phyloP scores from a whole-genome alignment of 768 basidiomycete genomes.

The Mycena floridula region DNA sequence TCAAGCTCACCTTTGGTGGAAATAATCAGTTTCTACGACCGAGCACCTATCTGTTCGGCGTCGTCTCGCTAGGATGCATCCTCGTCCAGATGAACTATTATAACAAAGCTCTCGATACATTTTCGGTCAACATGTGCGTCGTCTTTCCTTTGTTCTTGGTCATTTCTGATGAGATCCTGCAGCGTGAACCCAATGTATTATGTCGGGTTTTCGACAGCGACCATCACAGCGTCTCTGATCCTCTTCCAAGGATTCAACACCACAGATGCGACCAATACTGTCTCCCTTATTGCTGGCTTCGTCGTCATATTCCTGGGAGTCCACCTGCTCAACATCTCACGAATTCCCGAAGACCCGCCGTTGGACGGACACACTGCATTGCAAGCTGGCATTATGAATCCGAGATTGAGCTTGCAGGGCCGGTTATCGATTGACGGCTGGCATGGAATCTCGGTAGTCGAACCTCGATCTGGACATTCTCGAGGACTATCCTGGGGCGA shows the following conservation, averaged over 20 bases:
- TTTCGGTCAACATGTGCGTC: constrained; percentile 94
- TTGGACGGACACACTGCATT: constrained; percentile 36
- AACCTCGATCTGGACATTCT: constrained; percentile 24
- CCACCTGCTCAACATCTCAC: constrained; percentile 85
- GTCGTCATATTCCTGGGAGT: constrained; percentile 93
- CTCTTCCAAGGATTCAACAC: constrained; percentile 98
- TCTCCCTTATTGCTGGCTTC: constrained; percentile 88
- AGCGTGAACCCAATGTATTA: constrained; percentile 99
- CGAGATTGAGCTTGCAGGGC: constrained; percentile 75
- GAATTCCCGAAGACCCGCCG: constrained; percentile 38
- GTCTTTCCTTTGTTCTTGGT: neutral
- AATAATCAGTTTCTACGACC: constrained; percentile 94
- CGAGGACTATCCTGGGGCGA: no score
- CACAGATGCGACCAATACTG: constrained; percentile 68
- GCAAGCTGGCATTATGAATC: constrained; percentile 65
- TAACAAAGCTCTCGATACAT: constrained; percentile 96
- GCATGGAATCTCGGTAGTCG: constrained; percentile 33
- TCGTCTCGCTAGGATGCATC: constrained; percentile 79
- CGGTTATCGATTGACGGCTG: constrained; percentile 78
- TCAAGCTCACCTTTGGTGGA: constrained; percentile 89
- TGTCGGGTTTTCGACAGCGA: constrained; percentile 92
- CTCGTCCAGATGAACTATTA: constrained; percentile 94
- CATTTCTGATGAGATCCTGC: neutral
- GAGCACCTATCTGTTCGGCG: constrained; percentile 93
- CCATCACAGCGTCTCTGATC: constrained; percentile 90